These are phyloP conservation scores for Suillus occidentalis DNA, from an alignment of 768 basidiomycete genomes.

Conservation along the genomic window DNA sequence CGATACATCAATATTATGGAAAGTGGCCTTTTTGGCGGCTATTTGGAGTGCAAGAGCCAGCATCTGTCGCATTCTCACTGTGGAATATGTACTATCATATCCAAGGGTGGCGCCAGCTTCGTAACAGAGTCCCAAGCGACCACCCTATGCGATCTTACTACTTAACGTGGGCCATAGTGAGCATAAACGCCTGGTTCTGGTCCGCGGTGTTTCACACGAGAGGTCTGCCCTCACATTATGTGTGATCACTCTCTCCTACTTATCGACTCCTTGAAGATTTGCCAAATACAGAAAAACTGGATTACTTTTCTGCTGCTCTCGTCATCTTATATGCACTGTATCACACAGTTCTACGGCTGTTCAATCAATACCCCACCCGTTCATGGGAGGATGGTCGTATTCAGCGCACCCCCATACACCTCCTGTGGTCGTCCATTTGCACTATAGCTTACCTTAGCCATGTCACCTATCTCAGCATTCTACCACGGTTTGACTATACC, in stretches of 20 bases:
- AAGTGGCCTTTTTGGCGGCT: conserved; percentile 97
- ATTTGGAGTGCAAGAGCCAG: conserved; percentile 91
- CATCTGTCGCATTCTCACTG: conserved; percentile 88
- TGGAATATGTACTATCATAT: conserved; percentile 79
- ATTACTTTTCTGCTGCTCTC: conserved; percentile 92
- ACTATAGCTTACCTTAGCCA: conserved; percentile 63
- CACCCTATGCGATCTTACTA: conserved; percentile 78
- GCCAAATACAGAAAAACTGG: conserved; percentile 81
- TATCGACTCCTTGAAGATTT: conserved; percentile 52
- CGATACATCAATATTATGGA: conserved; percentile 81
- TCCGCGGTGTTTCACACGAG: conserved; percentile 89
- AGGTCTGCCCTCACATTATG: conserved; percentile 48
- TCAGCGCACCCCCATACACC: conserved; percentile 17
- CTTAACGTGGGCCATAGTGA: conserved; percentile 61
- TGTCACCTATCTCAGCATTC: conserved; percentile 71
- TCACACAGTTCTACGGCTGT: conserved; percentile 71
- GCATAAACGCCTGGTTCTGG: conserved; percentile 93
- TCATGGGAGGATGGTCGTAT: conserved; percentile 23
- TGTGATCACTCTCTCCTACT: conserved; percentile 6
- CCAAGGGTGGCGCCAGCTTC: conserved; percentile 53
- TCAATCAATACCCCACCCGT: conserved; percentile 60
- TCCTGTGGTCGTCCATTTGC: conserved; percentile 53
- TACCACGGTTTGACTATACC: conserved; percentile 85
- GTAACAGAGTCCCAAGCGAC: conserved; percentile 42
- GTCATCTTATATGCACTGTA: conserved; percentile 83